Evolutionary conservation across 2,329 filamentous ascomycete species (phyloP).

Genomic region (Colletotrichum sp.): DNA sequence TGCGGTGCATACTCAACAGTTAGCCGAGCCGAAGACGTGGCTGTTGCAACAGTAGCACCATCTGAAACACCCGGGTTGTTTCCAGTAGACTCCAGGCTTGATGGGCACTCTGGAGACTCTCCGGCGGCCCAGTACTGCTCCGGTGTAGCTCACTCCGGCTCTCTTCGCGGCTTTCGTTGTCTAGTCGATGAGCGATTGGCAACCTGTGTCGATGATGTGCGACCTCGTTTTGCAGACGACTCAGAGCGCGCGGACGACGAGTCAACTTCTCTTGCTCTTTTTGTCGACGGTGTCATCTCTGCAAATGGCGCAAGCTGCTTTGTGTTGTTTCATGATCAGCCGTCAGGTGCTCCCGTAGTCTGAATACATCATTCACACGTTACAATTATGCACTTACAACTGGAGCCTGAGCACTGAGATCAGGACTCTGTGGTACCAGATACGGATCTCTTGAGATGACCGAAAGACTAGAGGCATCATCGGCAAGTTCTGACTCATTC

Average conservation of each 20-base stretch:
- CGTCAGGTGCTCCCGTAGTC: accelerated
- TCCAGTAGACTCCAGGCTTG: accelerated
- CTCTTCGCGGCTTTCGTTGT: not conserved
- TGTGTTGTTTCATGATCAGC: not conserved
- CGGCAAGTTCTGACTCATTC: not conserved
- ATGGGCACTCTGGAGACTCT: accelerated
- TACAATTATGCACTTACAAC: not conserved
- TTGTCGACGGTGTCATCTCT: not conserved
- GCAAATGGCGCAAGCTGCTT: not conserved
- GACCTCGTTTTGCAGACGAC: not conserved
- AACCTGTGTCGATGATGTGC: not conserved
- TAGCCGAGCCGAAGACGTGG: not conserved
- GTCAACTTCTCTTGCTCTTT: not conserved
- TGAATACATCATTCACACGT: accelerated
- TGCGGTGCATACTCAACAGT: not conserved
- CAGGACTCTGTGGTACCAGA: not conserved
- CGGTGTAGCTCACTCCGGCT: not conserved
- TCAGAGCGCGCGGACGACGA: not conserved
- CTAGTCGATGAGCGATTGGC: not conserved
- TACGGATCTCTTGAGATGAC: not conserved
- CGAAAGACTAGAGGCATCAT: not conserved
- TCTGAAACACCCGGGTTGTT: accelerated
- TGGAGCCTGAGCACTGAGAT: not conserved
- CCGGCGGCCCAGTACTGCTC: not conserved
- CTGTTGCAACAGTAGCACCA: not conserved